phyloP scores from a whole-genome alignment of 2,329 filamentous ascomycete species.

The Fusarium succisae region DNA sequence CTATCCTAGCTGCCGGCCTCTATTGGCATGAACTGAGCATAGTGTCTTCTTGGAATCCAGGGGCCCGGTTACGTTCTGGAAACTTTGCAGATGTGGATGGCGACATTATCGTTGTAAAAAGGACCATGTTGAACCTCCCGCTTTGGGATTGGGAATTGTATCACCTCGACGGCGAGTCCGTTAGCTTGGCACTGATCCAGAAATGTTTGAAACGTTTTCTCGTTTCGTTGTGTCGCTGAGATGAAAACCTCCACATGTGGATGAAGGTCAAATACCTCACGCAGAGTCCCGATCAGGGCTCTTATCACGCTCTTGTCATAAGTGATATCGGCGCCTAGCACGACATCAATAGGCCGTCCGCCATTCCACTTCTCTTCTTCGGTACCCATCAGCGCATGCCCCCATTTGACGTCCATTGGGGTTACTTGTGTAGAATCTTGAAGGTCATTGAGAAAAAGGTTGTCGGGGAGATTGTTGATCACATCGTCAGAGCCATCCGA shows the following conservation, averaged over 20 bases:
- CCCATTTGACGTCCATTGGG: slow-evolving; percentile 71
- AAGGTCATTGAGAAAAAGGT: slow-evolving; percentile 73
- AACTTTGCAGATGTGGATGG: slow-evolving; percentile 62
- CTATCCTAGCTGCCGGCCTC: not conserved
- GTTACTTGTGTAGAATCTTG: slow-evolving; percentile 57
- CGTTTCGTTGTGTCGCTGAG: slow-evolving; percentile 76
- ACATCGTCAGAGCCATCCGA: slow-evolving; percentile 81
- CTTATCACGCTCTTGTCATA: slow-evolving; percentile 75
- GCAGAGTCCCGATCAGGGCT: slow-evolving; percentile 70
- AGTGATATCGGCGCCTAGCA: slow-evolving; percentile 81
- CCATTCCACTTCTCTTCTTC: slow-evolving; percentile 65
- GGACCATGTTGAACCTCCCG: slow-evolving; percentile 64
- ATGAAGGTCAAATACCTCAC: slow-evolving; percentile 67
- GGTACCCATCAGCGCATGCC: slow-evolving; percentile 64
- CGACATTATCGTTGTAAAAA: slow-evolving; percentile 69
- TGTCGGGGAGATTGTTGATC: slow-evolving; percentile 72
- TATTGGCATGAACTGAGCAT: slow-evolving; percentile 8
- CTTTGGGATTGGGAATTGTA: slow-evolving; percentile 54
- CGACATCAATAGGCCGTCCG: slow-evolving; percentile 63
- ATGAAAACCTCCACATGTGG: slow-evolving; percentile 69
- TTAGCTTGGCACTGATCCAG: slow-evolving; percentile 64
- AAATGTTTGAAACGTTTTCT: slow-evolving; percentile 73
- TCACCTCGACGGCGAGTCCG: slow-evolving; percentile 53
- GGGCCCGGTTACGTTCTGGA: slow-evolving; percentile 32
- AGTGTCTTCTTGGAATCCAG: slow-evolving; percentile 1